Evolutionary conservation across 768 basidiomycete species (phyloP), one percentile per base, ranked within the genome.

Genomic region (Russula ochroleuca): DNA sequence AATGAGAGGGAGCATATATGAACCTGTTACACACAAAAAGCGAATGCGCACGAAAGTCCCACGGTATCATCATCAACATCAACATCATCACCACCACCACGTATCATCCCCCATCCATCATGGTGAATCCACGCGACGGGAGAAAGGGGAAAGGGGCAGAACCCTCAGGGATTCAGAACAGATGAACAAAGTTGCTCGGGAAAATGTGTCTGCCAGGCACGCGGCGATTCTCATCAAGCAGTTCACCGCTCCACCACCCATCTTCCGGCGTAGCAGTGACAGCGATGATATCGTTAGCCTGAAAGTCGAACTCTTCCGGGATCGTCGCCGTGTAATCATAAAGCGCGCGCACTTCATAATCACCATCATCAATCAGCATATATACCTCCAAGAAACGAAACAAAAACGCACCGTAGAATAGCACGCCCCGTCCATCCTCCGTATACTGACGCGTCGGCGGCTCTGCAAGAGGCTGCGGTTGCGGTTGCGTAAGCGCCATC

Each of bases 271-370:
- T 96, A 23, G 86, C 82, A 0, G 92, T 95, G 11, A 98, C 95
- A 8, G 94, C 95, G 67, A 98, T 97, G 67, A 97, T 91, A 75
- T 98, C 96, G 2, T 90, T 92, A 23, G 86, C 79, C 72, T 94
- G 92, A 85, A 98, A 98, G 73, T 95, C 90, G 73, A 98, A 98
- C 76, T 98, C 96, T 71, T 95, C 93, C 1, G 90, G 87, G 66
- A 89, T 91, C 13, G 88, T 86, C 17, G 91, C 92, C 0, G 76
- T 75, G 69, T 94, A 95, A 73, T 94, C 90, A 72, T 92, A 96
- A 67, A 95, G 76, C 43, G 94, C 94, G 79, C 92, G 91, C 64
- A 95, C 92, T 93, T 65, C 54, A 47, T 57, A 11, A 6, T 13
- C 3, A 23, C 5, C n/a, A 14, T 9, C 13, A 25, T 49, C 5